Conservation (phyloP, 2,329 filamentous ascomycete genomes). For the Cryphonectria parasitica region DNA sequence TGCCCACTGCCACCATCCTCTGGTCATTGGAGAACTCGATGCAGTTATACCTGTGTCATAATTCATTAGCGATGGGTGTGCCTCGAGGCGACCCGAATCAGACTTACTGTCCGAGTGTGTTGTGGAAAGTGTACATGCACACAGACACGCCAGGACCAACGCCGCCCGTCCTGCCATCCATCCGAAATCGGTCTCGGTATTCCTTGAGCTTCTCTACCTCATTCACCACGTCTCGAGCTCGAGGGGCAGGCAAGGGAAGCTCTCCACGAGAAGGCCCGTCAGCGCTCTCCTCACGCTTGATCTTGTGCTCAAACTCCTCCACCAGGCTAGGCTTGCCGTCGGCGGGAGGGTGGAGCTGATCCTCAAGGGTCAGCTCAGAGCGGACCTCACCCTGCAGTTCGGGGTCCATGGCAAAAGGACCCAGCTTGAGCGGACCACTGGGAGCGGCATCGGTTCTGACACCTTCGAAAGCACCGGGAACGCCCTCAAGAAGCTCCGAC, state of each 20-base stretch:
- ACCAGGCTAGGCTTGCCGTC: slow-evolving; percentile 74
- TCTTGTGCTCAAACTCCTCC: slow-evolving; percentile 85
- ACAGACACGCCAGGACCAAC: slow-evolving; percentile 83
- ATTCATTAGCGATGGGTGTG: not conserved
- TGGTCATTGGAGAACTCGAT: slow-evolving; percentile 95
- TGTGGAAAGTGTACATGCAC: slow-evolving; percentile 99
- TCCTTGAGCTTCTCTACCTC: slow-evolving; percentile 95
- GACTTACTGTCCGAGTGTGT: slow-evolving; percentile 83
- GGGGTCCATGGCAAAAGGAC: slow-evolving; percentile 79
- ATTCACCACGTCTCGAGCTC: slow-evolving; percentile 87
- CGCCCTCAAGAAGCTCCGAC: slow-evolving; percentile 66
- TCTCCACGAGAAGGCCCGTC: slow-evolving; percentile 80
- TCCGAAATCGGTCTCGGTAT: slow-evolving; percentile 87
- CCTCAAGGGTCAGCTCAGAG: slow-evolving; percentile 84
- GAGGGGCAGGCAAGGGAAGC: slow-evolving; percentile 84
- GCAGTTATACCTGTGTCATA: slow-evolving; percentile 47
- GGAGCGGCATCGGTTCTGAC: slow-evolving; percentile 64
- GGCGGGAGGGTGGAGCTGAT: slow-evolving; percentile 73
- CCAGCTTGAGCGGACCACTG: slow-evolving; percentile 69
- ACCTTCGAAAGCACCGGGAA: slow-evolving; percentile 65
- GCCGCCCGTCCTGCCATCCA: slow-evolving; percentile 82
- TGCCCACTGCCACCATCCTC: slow-evolving; percentile 83
- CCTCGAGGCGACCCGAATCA: not conserved
- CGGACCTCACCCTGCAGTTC: slow-evolving; percentile 85
- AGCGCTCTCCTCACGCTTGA: slow-evolving; percentile 86